Base-by-base conservation (phyloP, 306 rosid species). In the Vigna hirtella region DNA sequence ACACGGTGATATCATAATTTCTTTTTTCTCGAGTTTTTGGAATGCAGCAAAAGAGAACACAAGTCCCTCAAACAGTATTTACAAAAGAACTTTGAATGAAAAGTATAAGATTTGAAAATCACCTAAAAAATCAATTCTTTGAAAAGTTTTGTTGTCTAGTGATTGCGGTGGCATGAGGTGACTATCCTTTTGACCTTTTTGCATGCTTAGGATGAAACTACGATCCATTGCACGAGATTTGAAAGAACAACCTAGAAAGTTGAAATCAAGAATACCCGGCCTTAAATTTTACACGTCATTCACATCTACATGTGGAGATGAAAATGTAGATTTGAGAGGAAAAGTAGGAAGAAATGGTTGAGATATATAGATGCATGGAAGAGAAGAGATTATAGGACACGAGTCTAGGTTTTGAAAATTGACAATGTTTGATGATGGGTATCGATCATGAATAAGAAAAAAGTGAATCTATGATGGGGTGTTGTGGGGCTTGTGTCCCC, bases 401-500 rank as follows among this genome's bases (percentile, higher is more conserved):
- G 70, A 64, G 26, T 3, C 30, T 9, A 40, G 70, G 70, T 17
- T 65, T 40, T 65, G 70, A 34, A 65, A 38, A n/a, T 65, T 38
- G 50, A 65, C 8, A 2, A 34, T 34, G 24, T 32, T 62, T 62
- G 22, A 32, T 28, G 66, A 62, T 62, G 48, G 22, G 40, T 59
- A 38, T 59, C 2, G 16, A 28, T 59, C 24, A 64, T 64, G 8
- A 64, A 36, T 16, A 24, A 17, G 26, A 65, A 38, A 53, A 15
- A 7, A 64, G 11, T 50, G 49, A 32, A 77, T 38, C 43, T 7
- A 76, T 49, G 24, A 50, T 65, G 64, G 59, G 38, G 42, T 1
- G 49, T 56, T 76, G 74, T 66, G 74, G 81, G 45, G 16, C 9
- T 22, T 9, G 15, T 70, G 72, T 70, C 42, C 24, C 73, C 51